These are phyloP conservation scores for Lycium ferocissimum DNA, from an alignment of 257 asterid species.

Conservation along the genomic window DNA sequence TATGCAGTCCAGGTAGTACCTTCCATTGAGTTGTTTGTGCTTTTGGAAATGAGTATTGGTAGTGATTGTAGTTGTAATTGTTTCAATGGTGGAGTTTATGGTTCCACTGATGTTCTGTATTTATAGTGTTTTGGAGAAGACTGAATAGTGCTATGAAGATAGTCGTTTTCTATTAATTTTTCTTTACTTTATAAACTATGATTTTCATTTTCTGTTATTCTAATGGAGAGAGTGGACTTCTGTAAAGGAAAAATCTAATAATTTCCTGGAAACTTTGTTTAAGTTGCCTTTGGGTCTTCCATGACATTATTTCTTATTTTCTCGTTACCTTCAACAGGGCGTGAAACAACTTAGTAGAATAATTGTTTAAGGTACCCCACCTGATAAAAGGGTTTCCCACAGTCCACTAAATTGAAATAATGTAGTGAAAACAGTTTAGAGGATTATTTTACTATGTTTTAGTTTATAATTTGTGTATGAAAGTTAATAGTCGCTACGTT, in stretches of 20 bases:
- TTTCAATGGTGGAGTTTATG: neutral
- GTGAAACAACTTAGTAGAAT: no score
- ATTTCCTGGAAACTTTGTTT: neutral
- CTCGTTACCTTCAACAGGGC: neutral
- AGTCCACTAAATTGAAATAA: neutral
- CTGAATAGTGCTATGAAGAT: neutral
- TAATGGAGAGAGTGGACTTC: constrained; percentile 19
- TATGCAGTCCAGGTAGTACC: constrained; percentile 32
- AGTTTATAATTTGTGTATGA: no score
- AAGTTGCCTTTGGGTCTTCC: neutral
- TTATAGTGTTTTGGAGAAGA: constrained; percentile 4
- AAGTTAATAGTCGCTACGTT: no score
- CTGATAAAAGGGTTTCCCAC: neutral
- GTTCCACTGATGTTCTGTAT: neutral
- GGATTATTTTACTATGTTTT: no score
- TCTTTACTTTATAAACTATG: neutral
- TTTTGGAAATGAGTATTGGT: neutral
- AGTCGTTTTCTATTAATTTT: no score
- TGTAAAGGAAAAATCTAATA: neutral
- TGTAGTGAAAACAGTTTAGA: neutral
- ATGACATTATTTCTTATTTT: neutral
- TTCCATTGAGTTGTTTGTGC: constrained; percentile 20
- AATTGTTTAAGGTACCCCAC: no score
- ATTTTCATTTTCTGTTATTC: neutral
- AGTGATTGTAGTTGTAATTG: neutral